Conservation (phyloP, 345 rosid species). For the Aegle marmelos region DNA sequence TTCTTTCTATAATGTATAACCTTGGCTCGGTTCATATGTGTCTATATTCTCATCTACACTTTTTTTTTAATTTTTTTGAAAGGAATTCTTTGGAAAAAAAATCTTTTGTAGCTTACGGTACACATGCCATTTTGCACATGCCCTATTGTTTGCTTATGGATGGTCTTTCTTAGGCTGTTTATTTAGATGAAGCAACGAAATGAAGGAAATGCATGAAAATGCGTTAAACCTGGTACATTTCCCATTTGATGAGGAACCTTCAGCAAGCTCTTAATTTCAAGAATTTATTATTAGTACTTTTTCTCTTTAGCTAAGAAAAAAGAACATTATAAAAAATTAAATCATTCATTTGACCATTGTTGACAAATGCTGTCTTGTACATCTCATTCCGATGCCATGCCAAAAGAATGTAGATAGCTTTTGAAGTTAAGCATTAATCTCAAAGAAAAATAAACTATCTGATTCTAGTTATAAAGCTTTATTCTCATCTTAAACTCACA, state of each 20-base stretch:
- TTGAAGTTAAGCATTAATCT: not conserved
- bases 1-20: not conserved
- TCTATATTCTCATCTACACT: constrained; percentile 8
- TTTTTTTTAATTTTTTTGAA: not conserved
- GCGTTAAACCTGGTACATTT: constrained; percentile 68
- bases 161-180: constrained; percentile 75
- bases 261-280: not conserved
- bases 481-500: not conserved
- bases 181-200: constrained; percentile 62
- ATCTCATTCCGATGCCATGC: not conserved
- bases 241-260: not conserved
- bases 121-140: constrained; percentile 45
- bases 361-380: not conserved
- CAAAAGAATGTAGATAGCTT: not conserved
- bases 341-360: not conserved
- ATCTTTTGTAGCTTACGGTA: constrained; percentile 14
- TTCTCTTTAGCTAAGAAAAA: not conserved
- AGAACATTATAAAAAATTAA: not conserved
- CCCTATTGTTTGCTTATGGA: constrained; percentile 92
- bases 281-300: not conserved
- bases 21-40: not conserved
- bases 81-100: not conserved
- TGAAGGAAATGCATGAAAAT: constrained; percentile 55
- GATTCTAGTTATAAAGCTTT: not conserved
- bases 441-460: not conserved